phyloP scores from a whole-genome alignment of 2,329 filamentous ascomycete genomes.

The Scytalidium sp. region DNA sequence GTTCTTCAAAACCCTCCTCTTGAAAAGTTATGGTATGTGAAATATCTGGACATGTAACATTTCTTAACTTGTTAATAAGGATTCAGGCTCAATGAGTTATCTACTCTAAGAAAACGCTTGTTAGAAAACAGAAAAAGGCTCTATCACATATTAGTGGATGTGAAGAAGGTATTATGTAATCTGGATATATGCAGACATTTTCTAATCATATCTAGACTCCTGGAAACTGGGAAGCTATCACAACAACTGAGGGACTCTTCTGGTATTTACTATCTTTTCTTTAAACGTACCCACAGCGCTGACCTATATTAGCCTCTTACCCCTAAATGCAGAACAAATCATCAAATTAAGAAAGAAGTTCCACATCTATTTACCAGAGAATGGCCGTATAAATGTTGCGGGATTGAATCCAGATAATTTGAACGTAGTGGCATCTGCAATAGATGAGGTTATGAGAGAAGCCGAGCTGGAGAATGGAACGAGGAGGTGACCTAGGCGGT shows the following conservation, averaged over 20 bases:
- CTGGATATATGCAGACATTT: background rate
- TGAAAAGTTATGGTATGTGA: background rate
- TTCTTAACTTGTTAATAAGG: background rate
- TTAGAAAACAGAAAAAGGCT: background rate
- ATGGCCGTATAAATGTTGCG: slow-evolving; percentile 24
- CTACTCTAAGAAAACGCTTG: background rate
- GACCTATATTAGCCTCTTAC: slow-evolving; percentile 8
- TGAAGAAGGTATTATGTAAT: background rate
- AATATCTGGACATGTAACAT: background rate
- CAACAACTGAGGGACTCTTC: slow-evolving; percentile 21
- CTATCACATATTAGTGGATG: background rate
- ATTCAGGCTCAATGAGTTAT: background rate
- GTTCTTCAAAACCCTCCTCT: slow-evolving; percentile 4
- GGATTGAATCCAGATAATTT: slow-evolving; percentile 20
- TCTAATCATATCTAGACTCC: slow-evolving; percentile 12
- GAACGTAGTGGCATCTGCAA: slow-evolving; percentile 16
- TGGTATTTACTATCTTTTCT: slow-evolving; percentile 8
- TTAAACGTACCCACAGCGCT: background rate
- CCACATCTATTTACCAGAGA: slow-evolving; percentile 23
- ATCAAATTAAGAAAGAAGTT: slow-evolving; percentile 13
- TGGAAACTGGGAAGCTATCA: slow-evolving; percentile 18
- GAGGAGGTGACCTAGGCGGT: too few species aligned
- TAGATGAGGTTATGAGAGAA: slow-evolving; percentile 4
- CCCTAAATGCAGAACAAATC: slow-evolving; percentile 15
- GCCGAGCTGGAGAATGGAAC: too few species aligned